Evolutionary conservation across 768 basidiomycete species (phyloP).

Genomic region (Serendipita sp.): DNA sequence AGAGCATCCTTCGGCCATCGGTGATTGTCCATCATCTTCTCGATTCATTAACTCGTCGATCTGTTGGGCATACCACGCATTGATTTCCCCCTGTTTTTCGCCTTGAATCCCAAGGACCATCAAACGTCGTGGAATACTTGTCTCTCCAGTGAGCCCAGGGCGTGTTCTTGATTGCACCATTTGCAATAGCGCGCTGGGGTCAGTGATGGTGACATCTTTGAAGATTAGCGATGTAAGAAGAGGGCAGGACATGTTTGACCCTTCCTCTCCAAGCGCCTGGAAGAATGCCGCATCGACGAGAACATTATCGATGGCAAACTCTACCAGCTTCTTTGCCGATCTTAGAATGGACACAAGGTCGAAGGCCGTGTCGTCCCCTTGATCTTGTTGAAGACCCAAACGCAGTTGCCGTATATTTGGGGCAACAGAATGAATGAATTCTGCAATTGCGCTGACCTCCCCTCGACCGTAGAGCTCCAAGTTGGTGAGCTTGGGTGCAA

Average conservation of each 20-base stretch:
- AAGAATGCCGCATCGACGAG: neutral
- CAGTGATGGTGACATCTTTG: neutral
- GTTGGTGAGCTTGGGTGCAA: neutral
- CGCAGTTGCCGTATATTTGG: neutral
- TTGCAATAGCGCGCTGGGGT: neutral
- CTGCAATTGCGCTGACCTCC: neutral
- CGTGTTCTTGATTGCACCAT: neutral
- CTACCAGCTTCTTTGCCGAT: neutral
- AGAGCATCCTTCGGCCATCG: neutral
- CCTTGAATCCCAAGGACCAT: neutral
- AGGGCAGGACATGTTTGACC: neutral
- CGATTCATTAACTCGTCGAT: neutral
- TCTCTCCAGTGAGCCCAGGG: neutral
- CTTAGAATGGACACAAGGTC: neutral
- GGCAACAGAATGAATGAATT: neutral
- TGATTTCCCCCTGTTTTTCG: neutral
- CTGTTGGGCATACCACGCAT: neutral
- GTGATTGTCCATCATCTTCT: neutral
- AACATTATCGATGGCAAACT: neutral
- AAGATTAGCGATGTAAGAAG: neutral
- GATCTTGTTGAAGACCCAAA: neutral
- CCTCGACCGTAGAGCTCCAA: neutral
- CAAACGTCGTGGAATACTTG: neutral
- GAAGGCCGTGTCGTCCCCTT: neutral
- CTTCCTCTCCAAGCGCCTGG: neutral